Evolutionary conservation across 257 asterid genomes (phyloP), one percentile per base, ranked within the genome.

Genomic region (Voacanga thouarsii): DNA sequence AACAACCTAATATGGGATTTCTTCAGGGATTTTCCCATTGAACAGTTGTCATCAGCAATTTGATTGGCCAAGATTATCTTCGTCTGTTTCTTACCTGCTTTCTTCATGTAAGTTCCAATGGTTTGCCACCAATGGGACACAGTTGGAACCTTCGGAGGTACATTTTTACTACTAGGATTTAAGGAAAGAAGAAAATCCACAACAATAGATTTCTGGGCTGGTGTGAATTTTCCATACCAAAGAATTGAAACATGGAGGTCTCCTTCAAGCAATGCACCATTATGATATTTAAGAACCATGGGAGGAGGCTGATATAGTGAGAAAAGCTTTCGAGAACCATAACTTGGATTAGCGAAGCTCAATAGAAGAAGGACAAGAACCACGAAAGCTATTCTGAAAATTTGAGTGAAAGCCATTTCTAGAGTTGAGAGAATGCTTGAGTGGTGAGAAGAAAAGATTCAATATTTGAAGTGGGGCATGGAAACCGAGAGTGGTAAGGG

Each of bases 111-210:
- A 10, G 7, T 69, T n/a, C 66, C 79, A 49, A 82, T 37, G 19
- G 74, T 85, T n/a, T 57, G 56, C 88, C 88, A 85, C 88, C 88
- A 85, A 0, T 64, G 56, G 21, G 82, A 79, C 41, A 75, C 79
- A 3, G 86, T 53, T 19, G 86, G 81, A 4, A 56, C n/a, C n/a
- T 79, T 53, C 16, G 26, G 50, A 14, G 68, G 5, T 70, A 61
- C 19, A 68, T 43, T 8, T 71, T 65, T 77, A 1, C 16, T 43
- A 1, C 55, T 19, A 12, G 47, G 75, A 33, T 59, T 49, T 9
- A 82, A 63, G n/a, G 88, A 65, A 10, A 45, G 10, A 26, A 80
- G 61, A 47, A 85, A 85, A 53, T 85, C 88, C 0, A 80, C 57
- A 30, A 85, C 3, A 51, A 85, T 80, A 9, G 84, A 53, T 63